Evolutionary conservation across 208 protist species (phyloP), one percentile per base, ranked within the genome.

Genomic region (Acanthamoeba triangularis): DNA sequence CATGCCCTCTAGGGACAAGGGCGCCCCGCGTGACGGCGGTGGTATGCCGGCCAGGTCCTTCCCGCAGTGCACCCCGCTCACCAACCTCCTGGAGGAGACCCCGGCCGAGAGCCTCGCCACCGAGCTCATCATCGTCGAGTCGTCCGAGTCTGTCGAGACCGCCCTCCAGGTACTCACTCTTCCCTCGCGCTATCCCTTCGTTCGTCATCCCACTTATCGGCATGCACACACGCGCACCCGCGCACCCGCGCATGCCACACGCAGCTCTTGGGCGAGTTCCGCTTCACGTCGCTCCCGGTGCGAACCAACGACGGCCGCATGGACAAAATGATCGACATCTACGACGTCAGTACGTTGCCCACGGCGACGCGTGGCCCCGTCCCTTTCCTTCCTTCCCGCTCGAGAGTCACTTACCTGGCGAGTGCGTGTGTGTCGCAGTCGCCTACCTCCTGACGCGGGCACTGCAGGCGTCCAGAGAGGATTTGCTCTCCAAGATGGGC

Each of bases 321-420:
- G 74, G 74, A 82, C 8, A 82, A 82, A 35, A 52, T 82, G 74
- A 82, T 82, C 74, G 74, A 82, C 41, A 82, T 82, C 37, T 82
- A 82, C 37, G 74, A 82, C 74, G 74, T 82, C 41, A 82, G 74
- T 82, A 82, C 74, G 74, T 54, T 16, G 35, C 67, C 14, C 65
- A 56, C 16, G 52, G 14, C 11, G 14, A 56, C 16, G 52, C 52
- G 61, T 7, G 28, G 8, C 61, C 13, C 23, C 0, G 16, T 67
- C 61, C 2, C 61, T 11, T 0, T 72, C 63, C 5, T 72, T 72
- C 63, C 20, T 72, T 37, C n/a, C 4, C 14, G 4, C n/a, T 30
- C 14, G 4, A 8, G 11, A 7, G 11, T 13, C 6, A 82, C 47
- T 13, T 52, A 16, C 10, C 6, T 4, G 23, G 25, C 8, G 6